Percentiles rank a stretch among this genome's conserved stretches.
Evolutionary conservation across 192 early-diverging fungal species (phyloP).

Genomic region (Umbelopsis ramanniana): DNA sequence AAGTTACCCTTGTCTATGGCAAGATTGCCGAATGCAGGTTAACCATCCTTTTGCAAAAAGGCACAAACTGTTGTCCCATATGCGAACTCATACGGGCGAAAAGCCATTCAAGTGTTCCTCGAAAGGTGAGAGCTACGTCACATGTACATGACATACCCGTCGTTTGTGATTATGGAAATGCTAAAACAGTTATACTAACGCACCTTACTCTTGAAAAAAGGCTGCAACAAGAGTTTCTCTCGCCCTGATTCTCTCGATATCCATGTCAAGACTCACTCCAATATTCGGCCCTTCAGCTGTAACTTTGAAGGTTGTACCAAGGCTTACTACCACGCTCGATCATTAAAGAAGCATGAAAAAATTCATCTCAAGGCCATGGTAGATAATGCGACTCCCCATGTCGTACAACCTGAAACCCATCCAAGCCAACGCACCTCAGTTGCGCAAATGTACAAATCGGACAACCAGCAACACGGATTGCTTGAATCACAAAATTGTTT

Average conservation of each 20-base stretch:
- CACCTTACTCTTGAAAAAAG: neutral
- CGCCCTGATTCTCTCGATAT: slow-evolving; percentile 52
- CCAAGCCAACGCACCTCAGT: neutral
- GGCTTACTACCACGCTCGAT: slow-evolving; percentile 10
- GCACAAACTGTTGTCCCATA: slow-evolving; percentile 73
- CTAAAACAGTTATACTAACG: too few species aligned
- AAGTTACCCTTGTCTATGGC: slow-evolving; percentile 53
- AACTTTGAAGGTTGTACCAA: slow-evolving; percentile 6
- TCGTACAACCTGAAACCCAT: slow-evolving; percentile 17
- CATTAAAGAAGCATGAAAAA: slow-evolving; percentile 14
- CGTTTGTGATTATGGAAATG: too few species aligned
- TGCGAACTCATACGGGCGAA: slow-evolving; percentile 79
- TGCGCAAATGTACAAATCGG: neutral
- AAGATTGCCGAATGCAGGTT: slow-evolving; percentile 44
- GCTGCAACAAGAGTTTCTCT: slow-evolving; percentile 53
- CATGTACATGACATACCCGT: neutral
- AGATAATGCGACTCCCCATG: neutral
- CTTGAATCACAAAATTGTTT: slow-evolving; percentile 18
- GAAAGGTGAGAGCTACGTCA: slow-evolving; percentile 39
- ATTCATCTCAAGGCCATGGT: neutral
- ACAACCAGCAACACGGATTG: neutral
- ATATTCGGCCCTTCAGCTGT: slow-evolving; percentile 10
- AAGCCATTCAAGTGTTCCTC: slow-evolving; percentile 67
- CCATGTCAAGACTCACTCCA: slow-evolving; percentile 29
- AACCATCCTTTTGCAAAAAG: slow-evolving; percentile 67